A percentile compares a stretch with the other conserved stretches of the same genome.
These are phyloP conservation scores for Trypanosoma cruzi DNA, from an alignment of 208 protist genomes.

Conservation along the genomic window DNA sequence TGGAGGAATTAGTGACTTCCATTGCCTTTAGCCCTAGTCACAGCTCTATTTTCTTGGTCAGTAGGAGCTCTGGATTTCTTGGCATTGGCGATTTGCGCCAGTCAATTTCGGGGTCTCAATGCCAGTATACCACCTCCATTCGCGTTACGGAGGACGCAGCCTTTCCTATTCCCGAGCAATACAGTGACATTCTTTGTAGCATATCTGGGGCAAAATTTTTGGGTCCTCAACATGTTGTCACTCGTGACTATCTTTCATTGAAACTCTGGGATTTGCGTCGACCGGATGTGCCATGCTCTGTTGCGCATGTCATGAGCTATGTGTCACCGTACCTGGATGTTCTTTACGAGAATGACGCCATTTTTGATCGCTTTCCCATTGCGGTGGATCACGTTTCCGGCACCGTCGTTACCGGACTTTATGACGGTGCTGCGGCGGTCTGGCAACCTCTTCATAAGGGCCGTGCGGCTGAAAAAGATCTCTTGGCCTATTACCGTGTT, in stretches of 20 bases:
- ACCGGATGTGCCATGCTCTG: conserved; percentile 50
- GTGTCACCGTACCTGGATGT: conserved; percentile 65
- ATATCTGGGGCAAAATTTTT: conserved; percentile 85
- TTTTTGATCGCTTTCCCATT: conserved; percentile 88
- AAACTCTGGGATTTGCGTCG: conserved; percentile 89
- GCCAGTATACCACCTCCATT: conserved; percentile 72
- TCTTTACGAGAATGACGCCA: conserved; percentile 82
- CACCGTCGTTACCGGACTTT: conserved; percentile 84
- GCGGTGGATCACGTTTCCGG: conserved; percentile 75
- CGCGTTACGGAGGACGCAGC: conserved; percentile 33
- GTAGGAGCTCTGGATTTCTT: conserved; percentile 77
- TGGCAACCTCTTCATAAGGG: conserved; percentile 76
- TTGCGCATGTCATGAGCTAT: conserved; percentile 77
- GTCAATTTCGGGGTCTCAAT: conserved; percentile 56
- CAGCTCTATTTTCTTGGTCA: conserved; percentile 82
- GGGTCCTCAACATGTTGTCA: conserved; percentile 78
- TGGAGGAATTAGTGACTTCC: conserved; percentile 81
- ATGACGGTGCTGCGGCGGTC: conserved; percentile 82
- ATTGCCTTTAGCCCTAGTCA: conserved; percentile 83
- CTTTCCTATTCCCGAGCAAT: conserved; percentile 48
- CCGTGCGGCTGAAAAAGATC: conserved; percentile 24
- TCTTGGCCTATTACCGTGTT: conserved; percentile 67
- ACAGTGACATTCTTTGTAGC: conserved; percentile 86
- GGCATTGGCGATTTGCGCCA: conserved; percentile 89
- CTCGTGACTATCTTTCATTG: conserved; percentile 84